Evolutionary conservation across 1,139 yeast genomes (phyloP).

Genomic region (Meyerozyma smithsonii): DNA sequence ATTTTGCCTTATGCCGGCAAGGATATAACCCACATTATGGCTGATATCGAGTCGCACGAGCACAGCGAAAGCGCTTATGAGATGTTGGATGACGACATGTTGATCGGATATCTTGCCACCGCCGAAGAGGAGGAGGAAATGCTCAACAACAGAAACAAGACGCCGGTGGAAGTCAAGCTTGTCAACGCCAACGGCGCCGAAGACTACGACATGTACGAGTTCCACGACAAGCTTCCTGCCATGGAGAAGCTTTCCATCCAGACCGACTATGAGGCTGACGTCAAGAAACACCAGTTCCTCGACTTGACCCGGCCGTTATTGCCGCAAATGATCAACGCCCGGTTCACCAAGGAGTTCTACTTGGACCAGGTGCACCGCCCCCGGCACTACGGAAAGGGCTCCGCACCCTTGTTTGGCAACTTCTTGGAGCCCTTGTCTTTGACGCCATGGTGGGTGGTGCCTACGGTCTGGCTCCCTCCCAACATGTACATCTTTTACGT

Average conservation of each 20-base stretch:
- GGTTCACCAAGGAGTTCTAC: slow-evolving; percentile 81
- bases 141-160: slow-evolving; percentile 35
- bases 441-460: slow-evolving; percentile 67
- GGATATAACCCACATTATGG: slow-evolving; percentile 75
- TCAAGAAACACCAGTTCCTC: slow-evolving; percentile 72
- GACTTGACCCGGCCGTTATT: slow-evolving; percentile 81
- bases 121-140: slow-evolving; percentile 40
- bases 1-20: slow-evolving; percentile 76
- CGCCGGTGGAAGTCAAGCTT: slow-evolving; percentile 41
- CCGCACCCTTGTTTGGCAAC: slow-evolving; percentile 68
- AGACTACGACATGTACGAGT: slow-evolving; percentile 31
- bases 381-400: slow-evolving; percentile 76
- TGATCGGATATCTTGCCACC: slow-evolving; percentile 45
- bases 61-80: slow-evolving; percentile 89
- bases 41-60: slow-evolving; percentile 62
- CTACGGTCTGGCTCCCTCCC: slow-evolving; percentile 83
- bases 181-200: slow-evolving; percentile 15
- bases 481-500: slow-evolving; percentile 48
- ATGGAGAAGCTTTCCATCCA: slow-evolving; percentile 68
- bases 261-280: slow-evolving; percentile 74
- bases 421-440: slow-evolving; percentile 45
- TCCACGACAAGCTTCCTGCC: slow-evolving; percentile 63
- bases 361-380: slow-evolving; percentile 97
- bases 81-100: slow-evolving; percentile 71
- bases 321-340: slow-evolving; percentile 68